These are phyloP conservation scores for Globisporangium middletonii DNA, from an alignment of 352 stramenopile species.

Conservation along the genomic window DNA sequence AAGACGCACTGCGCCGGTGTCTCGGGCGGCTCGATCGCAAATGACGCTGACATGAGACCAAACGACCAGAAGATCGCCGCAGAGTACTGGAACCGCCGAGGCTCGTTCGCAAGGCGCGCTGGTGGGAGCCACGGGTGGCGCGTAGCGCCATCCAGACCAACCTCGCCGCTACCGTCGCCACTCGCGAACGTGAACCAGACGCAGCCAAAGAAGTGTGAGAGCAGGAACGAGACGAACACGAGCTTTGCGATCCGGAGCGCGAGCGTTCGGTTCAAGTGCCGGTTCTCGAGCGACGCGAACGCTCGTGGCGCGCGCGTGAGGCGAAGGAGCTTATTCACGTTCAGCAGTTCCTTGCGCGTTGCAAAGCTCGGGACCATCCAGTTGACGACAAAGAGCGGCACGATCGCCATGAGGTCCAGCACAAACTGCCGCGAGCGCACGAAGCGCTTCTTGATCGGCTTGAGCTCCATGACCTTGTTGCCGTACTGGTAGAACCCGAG, in stretches of 20 bases:
- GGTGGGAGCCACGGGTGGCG: constrained; percentile 21
- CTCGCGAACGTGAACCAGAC: constrained; percentile 44
- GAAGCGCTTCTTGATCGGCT: constrained; percentile 22
- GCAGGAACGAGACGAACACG: constrained; percentile 38
- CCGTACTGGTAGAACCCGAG: constrained; percentile 39
- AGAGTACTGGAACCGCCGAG: constrained; percentile 24
- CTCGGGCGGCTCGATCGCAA: constrained; percentile 24
- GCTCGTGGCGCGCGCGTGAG: constrained; percentile 32
- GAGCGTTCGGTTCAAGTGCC: constrained; percentile 31
- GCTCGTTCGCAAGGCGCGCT: constrained; percentile 3
- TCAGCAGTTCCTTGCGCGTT: constrained; percentile 25
- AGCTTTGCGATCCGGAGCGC: constrained; percentile 40
- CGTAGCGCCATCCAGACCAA: constrained; percentile 28
- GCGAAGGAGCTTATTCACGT: constrained; percentile 44
- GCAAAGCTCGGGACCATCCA: constrained; percentile 17
- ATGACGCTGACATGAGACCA: constrained; percentile 32
- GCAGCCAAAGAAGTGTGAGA: constrained; percentile 41
- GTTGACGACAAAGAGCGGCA: constrained; percentile 32
- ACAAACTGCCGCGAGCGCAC: constrained; percentile 24
- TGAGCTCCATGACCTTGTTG: constrained; percentile 43
- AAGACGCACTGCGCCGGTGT: constrained; percentile 24
- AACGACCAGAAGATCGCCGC: constrained; percentile 33
- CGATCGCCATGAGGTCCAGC: constrained; percentile 29
- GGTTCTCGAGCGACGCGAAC: constrained; percentile 27
- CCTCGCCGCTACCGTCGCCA: background rate